Conservation (phyloP, 805 yeast genomes). For the Wickerhamomyces queroliae region DNA sequence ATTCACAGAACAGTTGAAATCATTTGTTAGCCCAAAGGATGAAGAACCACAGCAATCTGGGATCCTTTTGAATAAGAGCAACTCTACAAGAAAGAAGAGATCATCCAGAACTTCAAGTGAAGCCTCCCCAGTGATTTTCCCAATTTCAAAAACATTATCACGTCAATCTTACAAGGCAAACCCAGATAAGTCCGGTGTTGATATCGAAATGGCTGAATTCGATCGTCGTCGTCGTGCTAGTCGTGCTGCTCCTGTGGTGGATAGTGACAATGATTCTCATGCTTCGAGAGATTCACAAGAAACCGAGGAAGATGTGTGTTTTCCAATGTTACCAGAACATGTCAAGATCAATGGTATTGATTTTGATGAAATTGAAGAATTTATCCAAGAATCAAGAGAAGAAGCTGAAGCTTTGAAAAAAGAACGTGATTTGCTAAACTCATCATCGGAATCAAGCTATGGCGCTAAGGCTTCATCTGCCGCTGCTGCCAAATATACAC, state of each 20-base stretch:
- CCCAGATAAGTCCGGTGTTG: slow-evolving; percentile 21
- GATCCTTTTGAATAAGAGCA: slow-evolving; percentile 20
- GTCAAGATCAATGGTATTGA: slow-evolving; percentile 73
- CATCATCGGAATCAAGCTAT: slow-evolving; percentile 29
- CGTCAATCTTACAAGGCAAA: slow-evolving; percentile 15
- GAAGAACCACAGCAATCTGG: slow-evolving; percentile 21
- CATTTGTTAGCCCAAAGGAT: slow-evolving; percentile 30
- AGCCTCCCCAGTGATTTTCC: slow-evolving; percentile 18
- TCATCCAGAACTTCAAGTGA: slow-evolving; percentile 14
- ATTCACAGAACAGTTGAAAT: slow-evolving; percentile 37
- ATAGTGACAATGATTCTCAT: slow-evolving; percentile 65
- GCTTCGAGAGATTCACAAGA: slow-evolving; percentile 79
- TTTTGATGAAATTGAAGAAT: slow-evolving; percentile 85
- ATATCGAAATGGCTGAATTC: slow-evolving; percentile 28
- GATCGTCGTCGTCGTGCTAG: slow-evolving; percentile 28
- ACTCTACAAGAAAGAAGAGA: slow-evolving; percentile 13
- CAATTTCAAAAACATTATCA: slow-evolving; percentile 15
- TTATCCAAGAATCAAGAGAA: slow-evolving; percentile 55
- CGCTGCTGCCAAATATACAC: slow-evolving; percentile 62
- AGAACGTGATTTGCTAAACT: slow-evolving; percentile 9
- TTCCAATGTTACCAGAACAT: slow-evolving; percentile 77
- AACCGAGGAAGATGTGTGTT: slow-evolving; percentile 96
- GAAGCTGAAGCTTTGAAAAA: slow-evolving; percentile 32
- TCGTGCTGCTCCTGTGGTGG: slow-evolving; percentile 34
- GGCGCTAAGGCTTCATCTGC: slow-evolving; percentile 27